Evolutionary conservation across 2,329 filamentous ascomycete species (phyloP).

Genomic region (Macrophomina phaseolina): DNA sequence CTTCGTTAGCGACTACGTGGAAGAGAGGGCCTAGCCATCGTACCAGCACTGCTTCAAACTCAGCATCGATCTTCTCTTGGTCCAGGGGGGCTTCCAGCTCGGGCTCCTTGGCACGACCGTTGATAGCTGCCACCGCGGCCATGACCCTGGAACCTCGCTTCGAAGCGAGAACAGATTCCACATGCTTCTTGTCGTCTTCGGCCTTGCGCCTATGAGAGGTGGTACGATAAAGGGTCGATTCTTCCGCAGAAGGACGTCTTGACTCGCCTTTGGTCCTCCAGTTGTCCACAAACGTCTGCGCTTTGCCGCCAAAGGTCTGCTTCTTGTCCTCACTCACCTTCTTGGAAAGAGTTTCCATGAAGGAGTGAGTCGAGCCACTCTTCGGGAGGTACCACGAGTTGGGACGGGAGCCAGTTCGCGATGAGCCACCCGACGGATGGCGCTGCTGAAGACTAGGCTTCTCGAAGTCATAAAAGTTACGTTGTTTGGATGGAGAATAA

Average conservation of each 20-base stretch:
- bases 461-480: conserved; percentile 63
- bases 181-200: conserved; percentile 22
- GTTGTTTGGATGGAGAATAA: conserved; percentile 66
- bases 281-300: conserved; percentile 26
- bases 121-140: conserved; percentile 68
- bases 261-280: conserved; percentile 22
- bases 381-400: conserved; percentile 57
- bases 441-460: conserved; percentile 48
- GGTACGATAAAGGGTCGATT: conserved; percentile 13
- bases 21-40: conserved; percentile 56
- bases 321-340: conserved; percentile 44
- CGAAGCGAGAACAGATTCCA: conserved; percentile 34
- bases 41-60: conserved; percentile 67
- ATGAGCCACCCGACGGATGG: conserved; percentile 21
- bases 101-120: conserved; percentile 56
- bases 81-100: conserved; percentile 47
- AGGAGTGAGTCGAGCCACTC: conserved; percentile 47
- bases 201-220: conserved; percentile 19
- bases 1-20: conserved; percentile 58
- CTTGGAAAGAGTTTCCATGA: conserved; percentile 47
- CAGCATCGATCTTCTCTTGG: conserved; percentile 63
- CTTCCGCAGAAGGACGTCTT: conserved; percentile 23
- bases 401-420: conserved; percentile 50
- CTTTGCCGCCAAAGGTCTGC: conserved; percentile 27
- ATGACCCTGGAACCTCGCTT: conserved; percentile 63